Evolutionary conservation across 1,139 yeast species (phyloP), one percentile per base, ranked within the genome.

Genomic region (Suhomyces ambrosiae): DNA sequence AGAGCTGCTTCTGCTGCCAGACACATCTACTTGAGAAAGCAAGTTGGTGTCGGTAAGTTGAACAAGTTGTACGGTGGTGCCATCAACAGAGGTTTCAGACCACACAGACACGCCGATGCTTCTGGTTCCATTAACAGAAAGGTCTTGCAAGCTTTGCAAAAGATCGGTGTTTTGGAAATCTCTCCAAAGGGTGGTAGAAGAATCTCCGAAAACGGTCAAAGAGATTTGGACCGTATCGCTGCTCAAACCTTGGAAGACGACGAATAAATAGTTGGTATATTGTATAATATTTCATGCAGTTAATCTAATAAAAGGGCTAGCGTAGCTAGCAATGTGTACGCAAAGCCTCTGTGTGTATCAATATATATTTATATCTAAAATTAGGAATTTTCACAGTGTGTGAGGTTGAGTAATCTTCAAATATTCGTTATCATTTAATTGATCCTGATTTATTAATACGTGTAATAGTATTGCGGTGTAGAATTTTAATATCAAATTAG

Each of bases 151-250:
- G 82, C 97, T 64, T 87, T 92, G 68, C 97, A 90, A 82, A 89
- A 90, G 82, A 86, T 92, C 58, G 98, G 97, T 74, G 92, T 92
- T 60, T 79, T 92, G 63, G 98, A 92, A 79, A 80, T 86, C 71
- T 82, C 96, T 68, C 87, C 90, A 76, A 89, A 88, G 79, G 97
- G 97, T 74, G 98, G 98, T 74, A 94, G 99, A 85, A 89, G 92
- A 79, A 87, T 92, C 83, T 86, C 97, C 54, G 97, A 89, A 74
- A 87, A 89, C 79, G 99, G 99, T 71, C 97, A 92, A 82, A 90
- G 98, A 86, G 99, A 92, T 81, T 86, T 92, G 80, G 99, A 92
- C 80, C 97, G 98, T 86, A 92, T 92, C 75, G 98, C 98, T 69
- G 96, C 96, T 71, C 97, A 90, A 80, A 88, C 96, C 71, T 82